Percentiles rank a stretch among this genome's conserved stretches.
Conservation (phyloP, 2,329 filamentous ascomycete genomes). For the Periconia sp. region DNA sequence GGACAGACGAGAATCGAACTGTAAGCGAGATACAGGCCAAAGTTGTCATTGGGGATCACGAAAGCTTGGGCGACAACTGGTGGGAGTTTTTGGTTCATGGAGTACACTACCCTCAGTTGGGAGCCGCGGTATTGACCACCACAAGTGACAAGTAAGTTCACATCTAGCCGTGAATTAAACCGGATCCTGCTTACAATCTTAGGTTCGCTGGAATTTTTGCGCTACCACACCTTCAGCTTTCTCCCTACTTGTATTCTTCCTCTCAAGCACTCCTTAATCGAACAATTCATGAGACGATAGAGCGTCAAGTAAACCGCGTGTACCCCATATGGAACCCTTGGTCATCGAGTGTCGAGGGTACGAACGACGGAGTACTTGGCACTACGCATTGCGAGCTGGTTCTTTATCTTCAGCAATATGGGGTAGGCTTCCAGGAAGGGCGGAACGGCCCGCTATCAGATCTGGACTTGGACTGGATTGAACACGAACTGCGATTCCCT, state of each 20-base stretch:
- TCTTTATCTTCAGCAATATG: slow-evolving; percentile 78
- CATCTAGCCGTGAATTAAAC: background rate
- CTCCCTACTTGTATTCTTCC: slow-evolving; percentile 52
- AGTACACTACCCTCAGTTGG: slow-evolving; percentile 81
- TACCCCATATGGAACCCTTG: slow-evolving; percentile 65
- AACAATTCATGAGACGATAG: slow-evolving; percentile 68
- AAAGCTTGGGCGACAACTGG: slow-evolving; percentile 65
- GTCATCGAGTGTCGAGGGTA: slow-evolving; percentile 67
- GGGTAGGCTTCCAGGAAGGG: slow-evolving; percentile 33
- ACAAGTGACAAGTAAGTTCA: slow-evolving; percentile 79
- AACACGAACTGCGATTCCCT: slow-evolving; percentile 62
- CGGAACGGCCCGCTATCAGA: slow-evolving; percentile 12
- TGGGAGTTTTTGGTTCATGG: slow-evolving; percentile 83
- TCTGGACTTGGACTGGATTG: slow-evolving; percentile 53
- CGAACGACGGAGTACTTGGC: slow-evolving; percentile 58
- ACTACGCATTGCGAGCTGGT: slow-evolving; percentile 86
- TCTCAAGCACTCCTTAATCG: slow-evolving; percentile 65
- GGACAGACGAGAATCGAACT: slow-evolving; percentile 40
- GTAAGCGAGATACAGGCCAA: slow-evolving; percentile 71
- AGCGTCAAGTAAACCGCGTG: slow-evolving; percentile 64
- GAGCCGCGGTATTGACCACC: slow-evolving; percentile 78
- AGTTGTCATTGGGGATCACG: slow-evolving; percentile 71
- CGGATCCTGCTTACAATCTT: background rate
- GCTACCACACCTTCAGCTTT: slow-evolving; percentile 77
- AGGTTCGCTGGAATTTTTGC: slow-evolving; percentile 81